Evolutionary conservation across 1,139 yeast species (phyloP).

Genomic region (Candida tunisiensis): DNA sequence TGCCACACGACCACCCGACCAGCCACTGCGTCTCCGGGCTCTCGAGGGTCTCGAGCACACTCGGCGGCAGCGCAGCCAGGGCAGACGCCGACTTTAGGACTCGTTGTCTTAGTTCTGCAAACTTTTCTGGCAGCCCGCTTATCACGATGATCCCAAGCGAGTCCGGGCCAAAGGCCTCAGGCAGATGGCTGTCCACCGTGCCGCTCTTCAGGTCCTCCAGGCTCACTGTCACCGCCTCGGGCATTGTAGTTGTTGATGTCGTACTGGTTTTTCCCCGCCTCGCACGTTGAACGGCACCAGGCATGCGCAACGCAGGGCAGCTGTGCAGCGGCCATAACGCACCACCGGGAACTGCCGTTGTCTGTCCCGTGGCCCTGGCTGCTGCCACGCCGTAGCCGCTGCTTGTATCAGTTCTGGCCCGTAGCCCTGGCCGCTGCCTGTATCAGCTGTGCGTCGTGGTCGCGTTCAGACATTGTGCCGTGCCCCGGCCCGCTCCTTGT

Average conservation of each 20-base stretch:
- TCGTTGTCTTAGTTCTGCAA: constrained; percentile 22
- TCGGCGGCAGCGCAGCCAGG: constrained; percentile 27
- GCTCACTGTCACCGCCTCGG: not conserved
- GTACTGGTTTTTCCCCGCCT: too few relatives aligned
- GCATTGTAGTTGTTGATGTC: too few relatives aligned
- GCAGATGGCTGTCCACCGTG: constrained; percentile 15
- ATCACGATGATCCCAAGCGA: constrained; percentile 38
- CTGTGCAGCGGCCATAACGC: too few relatives aligned
- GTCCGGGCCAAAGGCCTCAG: constrained; percentile 37
- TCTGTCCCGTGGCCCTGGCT: too few relatives aligned
- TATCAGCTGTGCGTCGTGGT: too few relatives aligned
- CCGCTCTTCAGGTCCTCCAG: not conserved
- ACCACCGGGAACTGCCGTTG: too few relatives aligned
- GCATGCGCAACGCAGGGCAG: not conserved
- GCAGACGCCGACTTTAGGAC: constrained; percentile 31
- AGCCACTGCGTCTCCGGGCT: constrained; percentile 33
- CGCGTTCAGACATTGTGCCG: too few relatives aligned
- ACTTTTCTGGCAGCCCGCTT: constrained; percentile 27
- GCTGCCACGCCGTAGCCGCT: too few relatives aligned
- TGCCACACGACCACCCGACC: constrained; percentile 54
- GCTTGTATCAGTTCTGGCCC: too few relatives aligned
- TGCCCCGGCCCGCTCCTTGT: too few relatives aligned
- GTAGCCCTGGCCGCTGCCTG: too few relatives aligned
- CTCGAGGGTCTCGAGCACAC: constrained; percentile 25
- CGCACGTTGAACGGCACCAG: not conserved